These are phyloP conservation scores for Sarocladium oryzae DNA, from an alignment of 2,329 filamentous ascomycete genomes.

Conservation along the genomic window DNA sequence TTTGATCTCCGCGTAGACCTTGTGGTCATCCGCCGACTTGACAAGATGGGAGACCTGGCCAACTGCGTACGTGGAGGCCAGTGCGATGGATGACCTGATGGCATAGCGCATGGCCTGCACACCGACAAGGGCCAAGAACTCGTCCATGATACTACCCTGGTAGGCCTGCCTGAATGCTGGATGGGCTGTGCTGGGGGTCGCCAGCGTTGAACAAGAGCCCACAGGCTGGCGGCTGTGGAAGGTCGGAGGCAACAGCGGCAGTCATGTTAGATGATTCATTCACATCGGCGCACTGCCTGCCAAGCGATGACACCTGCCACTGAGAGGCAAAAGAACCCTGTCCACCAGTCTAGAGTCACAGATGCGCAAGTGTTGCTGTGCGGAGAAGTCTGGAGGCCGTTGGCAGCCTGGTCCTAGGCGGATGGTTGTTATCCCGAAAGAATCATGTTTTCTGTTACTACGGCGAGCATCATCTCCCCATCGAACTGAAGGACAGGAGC, in stretches of 20 bases:
- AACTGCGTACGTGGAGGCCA: slow-evolving; percentile 82
- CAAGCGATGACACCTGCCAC: neutral
- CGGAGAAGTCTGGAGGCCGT: too few relatives aligned
- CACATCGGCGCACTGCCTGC: neutral
- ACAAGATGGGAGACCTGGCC: slow-evolving; percentile 73
- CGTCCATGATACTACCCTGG: slow-evolving; percentile 57
- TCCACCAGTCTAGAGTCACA: neutral
- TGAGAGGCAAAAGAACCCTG: neutral
- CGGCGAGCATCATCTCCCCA: too few relatives aligned
- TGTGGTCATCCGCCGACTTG: slow-evolving; percentile 66
- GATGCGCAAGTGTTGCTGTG: too few relatives aligned
- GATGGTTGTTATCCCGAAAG: neutral
- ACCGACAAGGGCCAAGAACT: slow-evolving; percentile 46
- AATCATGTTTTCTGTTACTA: too few relatives aligned
- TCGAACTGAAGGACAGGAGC: too few relatives aligned
- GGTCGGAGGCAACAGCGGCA: too few relatives aligned
- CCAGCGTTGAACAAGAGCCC: neutral
- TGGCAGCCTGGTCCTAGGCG: too few relatives aligned
- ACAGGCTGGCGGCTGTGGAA: neutral
- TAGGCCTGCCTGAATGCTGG: too few relatives aligned
- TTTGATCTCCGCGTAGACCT: slow-evolving; percentile 61
- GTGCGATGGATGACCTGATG: slow-evolving; percentile 76
- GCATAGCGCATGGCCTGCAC: slow-evolving; percentile 85
- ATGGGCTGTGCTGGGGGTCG: too few relatives aligned
- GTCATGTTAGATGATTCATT: neutral